Conservation (phyloP, 768 basidiomycete genomes). For the Suillus subluteus region DNA sequence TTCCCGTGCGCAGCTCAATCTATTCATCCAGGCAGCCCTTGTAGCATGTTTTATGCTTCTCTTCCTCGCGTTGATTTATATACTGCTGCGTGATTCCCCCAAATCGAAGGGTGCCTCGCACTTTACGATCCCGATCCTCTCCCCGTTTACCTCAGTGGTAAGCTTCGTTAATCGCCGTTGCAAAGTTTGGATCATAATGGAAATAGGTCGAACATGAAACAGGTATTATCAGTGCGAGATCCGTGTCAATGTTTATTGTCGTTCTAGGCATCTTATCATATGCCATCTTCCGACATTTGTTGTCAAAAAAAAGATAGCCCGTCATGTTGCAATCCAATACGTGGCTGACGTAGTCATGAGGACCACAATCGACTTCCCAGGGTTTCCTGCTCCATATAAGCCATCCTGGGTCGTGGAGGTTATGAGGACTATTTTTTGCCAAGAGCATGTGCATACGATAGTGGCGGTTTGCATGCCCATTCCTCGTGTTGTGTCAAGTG, state of each 20-base stretch:
- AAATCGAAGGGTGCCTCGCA: constrained; percentile 46
- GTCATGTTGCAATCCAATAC: background rate
- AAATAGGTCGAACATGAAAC: constrained; percentile 75
- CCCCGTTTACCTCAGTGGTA: constrained; percentile 80
- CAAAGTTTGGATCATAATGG: background rate
- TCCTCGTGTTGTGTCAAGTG: background rate
- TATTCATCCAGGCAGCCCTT: constrained; percentile 16
- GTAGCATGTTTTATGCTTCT: constrained; percentile 27
- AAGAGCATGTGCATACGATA: background rate
- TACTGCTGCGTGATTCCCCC: constrained; percentile 6
- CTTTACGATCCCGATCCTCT: constrained; percentile 79
- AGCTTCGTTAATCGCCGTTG: constrained; percentile 11
- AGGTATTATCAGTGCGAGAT: constrained; percentile 57
- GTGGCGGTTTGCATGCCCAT: background rate
- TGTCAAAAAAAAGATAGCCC: background rate
- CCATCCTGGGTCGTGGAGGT: background rate
- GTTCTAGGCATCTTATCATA: constrained; percentile 47
- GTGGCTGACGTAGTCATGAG: constrained; percentile 10
- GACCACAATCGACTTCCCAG: background rate
- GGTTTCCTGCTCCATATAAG: too few species aligned
- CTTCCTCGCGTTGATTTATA: constrained; percentile 19
- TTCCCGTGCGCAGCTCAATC: constrained; percentile 15
- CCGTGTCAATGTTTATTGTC: constrained; percentile 44
- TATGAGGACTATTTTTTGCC: background rate
- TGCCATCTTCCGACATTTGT: constrained; percentile 46